A percentile compares a stretch with the other conserved stretches of the same genome.
These are phyloP conservation scores for Daphne laureola DNA, from an alignment of 441 rosid genomes.

Conservation along the genomic window DNA sequence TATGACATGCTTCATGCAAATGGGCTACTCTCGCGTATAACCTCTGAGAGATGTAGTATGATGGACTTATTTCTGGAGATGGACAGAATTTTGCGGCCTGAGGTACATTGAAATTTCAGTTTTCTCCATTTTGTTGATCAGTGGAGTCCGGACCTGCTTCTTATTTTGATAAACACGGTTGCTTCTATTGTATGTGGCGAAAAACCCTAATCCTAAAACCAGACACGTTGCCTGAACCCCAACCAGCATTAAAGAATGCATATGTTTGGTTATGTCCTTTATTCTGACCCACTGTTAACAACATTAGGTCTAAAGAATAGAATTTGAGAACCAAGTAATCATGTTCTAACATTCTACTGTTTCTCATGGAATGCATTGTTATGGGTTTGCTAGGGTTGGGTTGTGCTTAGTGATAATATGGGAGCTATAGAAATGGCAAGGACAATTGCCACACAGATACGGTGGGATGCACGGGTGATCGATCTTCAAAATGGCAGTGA, in stretches of 20 bases:
- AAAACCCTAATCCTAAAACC: no score
- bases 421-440: constrained; percentile 83
- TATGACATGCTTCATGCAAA: constrained; percentile 94
- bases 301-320: no score
- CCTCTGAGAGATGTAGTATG: constrained; percentile 56
- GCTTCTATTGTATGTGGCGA: no score
- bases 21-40: constrained; percentile 71
- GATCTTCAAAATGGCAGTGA: constrained; percentile 94
- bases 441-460: constrained; percentile 57
- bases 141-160: no score
- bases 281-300: no score
- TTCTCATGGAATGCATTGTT: not conserved
- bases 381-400: constrained; percentile 70
- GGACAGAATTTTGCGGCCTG: constrained; percentile 94
- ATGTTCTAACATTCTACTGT: not conserved
- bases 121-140: no score
- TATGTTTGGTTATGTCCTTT: no score
- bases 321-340: no score
- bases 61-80: constrained; percentile 82
- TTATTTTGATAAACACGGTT: no score
- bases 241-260: no score
- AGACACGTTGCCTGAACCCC: no score
- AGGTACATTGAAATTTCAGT: constrained; percentile 36
- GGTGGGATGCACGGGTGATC: constrained; percentile 96
- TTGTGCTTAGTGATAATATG: constrained; percentile 63